Evolutionary conservation across 2,329 filamentous ascomycete genomes (phyloP), one percentile per base, ranked within the genome.

Genomic region (Lecanicillium sp.): DNA sequence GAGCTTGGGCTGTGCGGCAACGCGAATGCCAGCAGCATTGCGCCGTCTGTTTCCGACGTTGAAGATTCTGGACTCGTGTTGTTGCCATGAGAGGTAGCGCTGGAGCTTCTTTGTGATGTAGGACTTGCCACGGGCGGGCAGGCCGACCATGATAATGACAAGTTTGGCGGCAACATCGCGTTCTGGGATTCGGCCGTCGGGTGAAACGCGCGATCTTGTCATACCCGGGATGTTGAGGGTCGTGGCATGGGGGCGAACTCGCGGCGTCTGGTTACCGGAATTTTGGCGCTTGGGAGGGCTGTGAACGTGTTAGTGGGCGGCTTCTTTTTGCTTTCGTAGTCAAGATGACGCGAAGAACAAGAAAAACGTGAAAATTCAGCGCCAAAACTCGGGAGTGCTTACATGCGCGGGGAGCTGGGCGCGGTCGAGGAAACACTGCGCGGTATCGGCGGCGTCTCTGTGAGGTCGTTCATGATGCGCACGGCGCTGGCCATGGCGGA

Each of bases 31-130:
- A 36, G 86, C 87, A 15, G 84, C 88, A 43, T 90, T 80, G 58
- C 93, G 84, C 58, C 93, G 79, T 60, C 90, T 79, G 66, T 95
- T 91, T 52, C 93, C 93, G 30, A 98, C 93, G 60, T 98, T 98
- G 79, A 98, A 98, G 58, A 98, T 96, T 56, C 78, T 80, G 11
- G 90, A 93, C 60, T 95, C 88, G 67, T 98, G 91, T 62, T 98
- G 93, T 60, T 96, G 83, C 93, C 93, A 98, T 42, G 94, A 91
- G 43, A 98, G 72, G 63, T 97, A 98, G 52, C 93, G 81, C 51
- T 93, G 87, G 54, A 98, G 79, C 71, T 98, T 98, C 74, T 97
- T 97, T 52, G 93, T 97, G 60, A 98, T 95, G 69, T 98, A 98
- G 48, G 90, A 96, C 71, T 98, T 98, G 63, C 93, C 93, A 60